Base-by-base conservation (phyloP, 345 rosid species). In the Eucalyptus polyanthemos region DNA sequence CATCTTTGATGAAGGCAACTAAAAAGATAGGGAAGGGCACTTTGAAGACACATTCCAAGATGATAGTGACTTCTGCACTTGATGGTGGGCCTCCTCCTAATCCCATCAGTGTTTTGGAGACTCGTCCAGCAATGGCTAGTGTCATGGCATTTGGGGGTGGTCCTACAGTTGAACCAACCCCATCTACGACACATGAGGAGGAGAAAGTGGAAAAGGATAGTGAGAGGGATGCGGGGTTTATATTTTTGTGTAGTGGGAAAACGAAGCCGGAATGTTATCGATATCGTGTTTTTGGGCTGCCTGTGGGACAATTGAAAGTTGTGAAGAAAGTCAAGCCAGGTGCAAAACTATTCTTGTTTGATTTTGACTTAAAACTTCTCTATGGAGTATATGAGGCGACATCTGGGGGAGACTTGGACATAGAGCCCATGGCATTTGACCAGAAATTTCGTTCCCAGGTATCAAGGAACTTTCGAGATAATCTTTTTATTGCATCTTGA, bases 231-330 rank as follows among this genome's bases (percentile, higher is more conserved):
- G n/a, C 58, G 14, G 93, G 92, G 50, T 91, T 89, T 86, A 91
- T 92, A 15, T 92, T 92, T 88, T 86, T 91, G 92, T 88, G 93
- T 47, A 92, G 58, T 91, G 88, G 60, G 42, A 58, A 29, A 87
- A 91, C 92, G 16, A 92, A 92, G 87, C 89, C 90, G 0, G 91
- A 91, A 76, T 91, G 92, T 87, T 92, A 54, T 62, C 87, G 29
- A 56, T 88, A 92, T 58, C 93, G 92, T 89, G 93, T 92, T 88
- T 91, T 92, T 7, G 93, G 93, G 45, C 88, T 91, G 37, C 91
- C 92, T 10, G 42, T 29, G 31, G 91, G 90, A 58, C 60, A 89
- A 83, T 24, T 89, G 65, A 91, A 90, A 44, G 53, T 76, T n/a
- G 92, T 89, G 15, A 56, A 80, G 88, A 91, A 91, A 88, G 88